These are phyloP conservation scores for Jimgerdemannia flammicorona DNA, from an alignment of 192 early-diverging fungal species.

Conservation along the genomic window DNA sequence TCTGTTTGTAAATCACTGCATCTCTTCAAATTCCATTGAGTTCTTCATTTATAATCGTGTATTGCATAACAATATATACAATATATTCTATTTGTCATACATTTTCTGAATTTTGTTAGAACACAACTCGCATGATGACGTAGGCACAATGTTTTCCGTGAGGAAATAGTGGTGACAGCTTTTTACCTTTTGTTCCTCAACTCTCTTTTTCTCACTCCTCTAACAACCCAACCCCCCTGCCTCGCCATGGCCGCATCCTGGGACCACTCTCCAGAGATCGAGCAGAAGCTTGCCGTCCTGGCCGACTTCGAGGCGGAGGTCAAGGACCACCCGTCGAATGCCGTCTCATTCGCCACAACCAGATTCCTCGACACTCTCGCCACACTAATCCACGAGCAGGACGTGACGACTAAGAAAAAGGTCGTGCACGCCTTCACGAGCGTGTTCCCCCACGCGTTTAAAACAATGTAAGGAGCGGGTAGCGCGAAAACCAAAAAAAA, in stretches of 20 bases:
- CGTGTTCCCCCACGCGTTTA: conserved; percentile 21
- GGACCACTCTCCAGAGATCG: neutral
- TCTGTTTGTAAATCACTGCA: too few relatives aligned
- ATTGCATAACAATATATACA: too few relatives aligned
- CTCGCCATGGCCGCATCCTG: neutral
- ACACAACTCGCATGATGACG: too few relatives aligned
- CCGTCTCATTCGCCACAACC: conserved; percentile 23
- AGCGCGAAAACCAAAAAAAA: neutral
- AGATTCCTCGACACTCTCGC: conserved; percentile 20
- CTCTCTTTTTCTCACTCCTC: neutral
- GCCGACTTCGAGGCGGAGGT: neutral
- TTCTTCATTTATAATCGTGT: too few relatives aligned
- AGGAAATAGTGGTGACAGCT: neutral
- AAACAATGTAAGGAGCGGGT: conserved; percentile 21
- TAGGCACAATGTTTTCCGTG: too few relatives aligned
- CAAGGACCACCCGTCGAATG: conserved; percentile 2
- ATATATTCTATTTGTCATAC: too few relatives aligned
- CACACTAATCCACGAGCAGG: conserved; percentile 10
- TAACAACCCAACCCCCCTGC: too few relatives aligned
- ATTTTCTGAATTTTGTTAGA: too few relatives aligned
- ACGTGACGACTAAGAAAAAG: conserved; percentile 13
- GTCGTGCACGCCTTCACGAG: conserved; percentile 25
- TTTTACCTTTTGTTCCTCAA: neutral
- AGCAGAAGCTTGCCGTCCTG: neutral
- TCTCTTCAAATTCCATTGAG: too few relatives aligned